phyloP scores from a whole-genome alignment of 441 rosid genomes.

The Populus hybrid region DNA sequence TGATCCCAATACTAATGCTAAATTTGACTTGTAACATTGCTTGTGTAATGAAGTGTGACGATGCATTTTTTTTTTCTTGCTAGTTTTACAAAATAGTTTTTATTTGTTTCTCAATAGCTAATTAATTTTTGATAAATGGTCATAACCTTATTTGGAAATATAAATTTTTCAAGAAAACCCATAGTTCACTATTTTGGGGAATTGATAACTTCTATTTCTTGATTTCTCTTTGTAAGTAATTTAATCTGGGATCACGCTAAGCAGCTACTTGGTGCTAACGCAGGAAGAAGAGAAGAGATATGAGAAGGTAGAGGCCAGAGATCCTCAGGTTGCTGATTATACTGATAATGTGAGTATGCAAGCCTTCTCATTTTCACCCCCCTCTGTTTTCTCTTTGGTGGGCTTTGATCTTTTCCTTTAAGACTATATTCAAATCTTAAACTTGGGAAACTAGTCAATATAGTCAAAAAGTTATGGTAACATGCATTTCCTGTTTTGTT shows the following conservation, averaged over 20 bases:
- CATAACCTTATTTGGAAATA: neutral
- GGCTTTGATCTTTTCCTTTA: neutral
- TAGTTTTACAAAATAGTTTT: too few species aligned
- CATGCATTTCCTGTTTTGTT: neutral
- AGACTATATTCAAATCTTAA: neutral
- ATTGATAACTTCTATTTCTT: neutral
- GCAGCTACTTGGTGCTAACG: neutral
- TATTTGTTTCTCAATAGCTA: too few species aligned
- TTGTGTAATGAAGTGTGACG: neutral
- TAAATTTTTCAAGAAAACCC: neutral
- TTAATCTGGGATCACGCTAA: neutral
- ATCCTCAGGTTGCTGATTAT: constrained; percentile 4
- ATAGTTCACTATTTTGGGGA: neutral
- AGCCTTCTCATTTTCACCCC: constrained; percentile 5
- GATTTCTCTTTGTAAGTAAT: neutral
- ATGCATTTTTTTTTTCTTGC: neutral
- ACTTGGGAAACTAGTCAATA: neutral
- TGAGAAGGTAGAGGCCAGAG: constrained; percentile 8
- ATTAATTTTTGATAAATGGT: neutral
- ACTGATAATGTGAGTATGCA: constrained; percentile 8
- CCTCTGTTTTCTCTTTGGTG: neutral
- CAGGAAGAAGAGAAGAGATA: constrained; percentile 22
- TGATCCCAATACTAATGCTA: neutral
- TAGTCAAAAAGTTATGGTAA: neutral
- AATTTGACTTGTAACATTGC: neutral